These are phyloP conservation scores for Talaromyces wortmannii DNA, from an alignment of 495 filamentous ascomycete genomes.

Conservation along the genomic window DNA sequence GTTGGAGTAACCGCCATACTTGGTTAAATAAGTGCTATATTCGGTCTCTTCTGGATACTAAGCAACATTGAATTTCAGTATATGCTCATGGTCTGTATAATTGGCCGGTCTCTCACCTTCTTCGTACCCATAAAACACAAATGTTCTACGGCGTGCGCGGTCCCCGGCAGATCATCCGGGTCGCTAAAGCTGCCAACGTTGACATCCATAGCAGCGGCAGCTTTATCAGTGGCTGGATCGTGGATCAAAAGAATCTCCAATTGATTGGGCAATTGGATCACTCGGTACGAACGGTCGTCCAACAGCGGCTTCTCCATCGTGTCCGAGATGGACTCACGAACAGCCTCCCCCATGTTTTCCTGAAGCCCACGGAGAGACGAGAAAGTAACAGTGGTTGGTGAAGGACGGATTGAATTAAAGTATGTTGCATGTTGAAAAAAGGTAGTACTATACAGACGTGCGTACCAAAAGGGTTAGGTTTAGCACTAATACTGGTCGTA, in stretches of 20 bases:
- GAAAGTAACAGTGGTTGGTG: no score
- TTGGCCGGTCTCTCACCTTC: constrained; percentile 35
- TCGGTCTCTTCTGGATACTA: constrained; percentile 89
- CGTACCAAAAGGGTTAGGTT: no score
- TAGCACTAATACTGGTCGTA: no score
- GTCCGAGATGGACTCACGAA: no score
- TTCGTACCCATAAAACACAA: constrained; percentile 97
- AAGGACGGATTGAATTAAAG: no score
- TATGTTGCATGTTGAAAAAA: no score
- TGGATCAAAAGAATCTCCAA: constrained; percentile 94
- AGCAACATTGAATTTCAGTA: no score
- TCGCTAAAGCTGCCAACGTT: constrained; percentile 96
- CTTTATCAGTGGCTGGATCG: constrained; percentile 94
- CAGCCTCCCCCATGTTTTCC: no score
- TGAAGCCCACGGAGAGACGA: no score
- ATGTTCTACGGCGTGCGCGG: constrained; percentile 88
- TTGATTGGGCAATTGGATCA: constrained; percentile 77
- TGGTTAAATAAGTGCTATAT: constrained; percentile 86
- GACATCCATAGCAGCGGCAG: constrained; percentile 88
- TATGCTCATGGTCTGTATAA: no score
- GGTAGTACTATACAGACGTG: no score
- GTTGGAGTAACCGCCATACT: constrained; percentile 86
- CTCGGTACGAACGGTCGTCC: constrained; percentile 83
- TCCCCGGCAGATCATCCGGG: constrained; percentile 79
- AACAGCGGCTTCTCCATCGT: constrained; percentile 67